Evolutionary conservation across 805 yeast genomes (phyloP).

Genomic region (Hanseniaspora lachancei): DNA sequence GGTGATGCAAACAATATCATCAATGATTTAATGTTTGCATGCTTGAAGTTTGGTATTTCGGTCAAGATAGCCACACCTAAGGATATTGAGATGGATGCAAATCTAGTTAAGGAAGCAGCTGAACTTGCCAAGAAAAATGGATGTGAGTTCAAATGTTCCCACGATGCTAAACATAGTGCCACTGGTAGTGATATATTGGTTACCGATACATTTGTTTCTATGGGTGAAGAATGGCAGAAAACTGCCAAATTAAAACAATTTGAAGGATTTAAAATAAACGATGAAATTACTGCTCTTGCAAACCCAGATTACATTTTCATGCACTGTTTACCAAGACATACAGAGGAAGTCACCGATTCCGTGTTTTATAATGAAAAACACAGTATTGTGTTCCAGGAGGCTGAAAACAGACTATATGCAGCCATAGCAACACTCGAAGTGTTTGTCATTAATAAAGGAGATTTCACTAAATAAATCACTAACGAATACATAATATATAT

Average conservation of each 20-base stretch:
- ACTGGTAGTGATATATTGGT: slow-evolving; percentile 67
- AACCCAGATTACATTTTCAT: slow-evolving; percentile 76
- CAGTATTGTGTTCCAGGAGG: slow-evolving; percentile 86
- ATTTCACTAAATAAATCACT: slow-evolving; percentile 24
- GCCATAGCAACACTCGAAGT: slow-evolving; percentile 90
- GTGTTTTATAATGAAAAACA: slow-evolving; percentile 65
- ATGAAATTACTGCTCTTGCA: slow-evolving; percentile 45
- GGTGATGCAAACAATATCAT: slow-evolving; percentile 95
- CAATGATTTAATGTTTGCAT: slow-evolving; percentile 82
- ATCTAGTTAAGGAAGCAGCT: slow-evolving; percentile 42
- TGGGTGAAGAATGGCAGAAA: slow-evolving; percentile 90
- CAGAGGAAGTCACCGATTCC: slow-evolving; percentile 86
- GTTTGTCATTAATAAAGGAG: slow-evolving; percentile 74
- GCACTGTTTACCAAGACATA: slow-evolving; percentile 96
- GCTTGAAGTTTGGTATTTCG: slow-evolving; percentile 68
- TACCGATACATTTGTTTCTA: slow-evolving; percentile 93
- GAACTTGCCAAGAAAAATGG: slow-evolving; percentile 40
- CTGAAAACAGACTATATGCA: slow-evolving; percentile 90
- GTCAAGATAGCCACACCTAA: slow-evolving; percentile 76
- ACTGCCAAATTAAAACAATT: slow-evolving; percentile 62
- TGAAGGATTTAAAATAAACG: slow-evolving; percentile 71
- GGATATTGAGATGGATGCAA: slow-evolving; percentile 50
- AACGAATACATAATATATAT: too few relatives aligned
- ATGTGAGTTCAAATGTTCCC: slow-evolving; percentile 42
- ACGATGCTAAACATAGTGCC: slow-evolving; percentile 67